phyloP scores from a whole-genome alignment of 768 basidiomycete genomes.

The Cyclocybe aegerita region DNA sequence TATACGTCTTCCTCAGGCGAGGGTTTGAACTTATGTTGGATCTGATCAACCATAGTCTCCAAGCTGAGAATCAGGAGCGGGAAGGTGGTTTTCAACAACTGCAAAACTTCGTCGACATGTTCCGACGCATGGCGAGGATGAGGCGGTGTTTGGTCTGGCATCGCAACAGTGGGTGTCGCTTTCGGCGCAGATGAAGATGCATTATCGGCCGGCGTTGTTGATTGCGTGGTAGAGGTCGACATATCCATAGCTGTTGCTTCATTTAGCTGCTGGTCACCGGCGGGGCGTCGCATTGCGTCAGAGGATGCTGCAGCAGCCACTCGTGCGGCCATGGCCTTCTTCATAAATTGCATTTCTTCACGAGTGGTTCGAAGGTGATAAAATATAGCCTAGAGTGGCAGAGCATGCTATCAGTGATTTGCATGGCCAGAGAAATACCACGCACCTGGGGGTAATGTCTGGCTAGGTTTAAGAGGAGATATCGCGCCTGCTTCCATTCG shows the following conservation, averaged over 20 bases:
- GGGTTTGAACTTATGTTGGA: constrained; percentile 85
- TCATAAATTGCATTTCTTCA: constrained; percentile 42
- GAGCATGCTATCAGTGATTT: constrained; percentile 1
- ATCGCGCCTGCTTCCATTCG: constrained; percentile 90
- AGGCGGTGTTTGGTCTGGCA: constrained; percentile 15
- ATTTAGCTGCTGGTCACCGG: constrained; percentile 22
- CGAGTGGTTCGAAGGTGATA: constrained; percentile 84
- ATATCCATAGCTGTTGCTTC: constrained; percentile 18
- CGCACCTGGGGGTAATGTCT: constrained; percentile 89
- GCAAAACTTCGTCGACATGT: constrained; percentile 89
- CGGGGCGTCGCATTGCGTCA: constrained; percentile 27
- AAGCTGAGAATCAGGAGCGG: constrained; percentile 92
- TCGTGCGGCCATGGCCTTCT: constrained; percentile 38
- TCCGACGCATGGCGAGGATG: constrained; percentile 77
- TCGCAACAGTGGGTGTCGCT: constrained; percentile 13
- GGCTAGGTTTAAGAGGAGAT: constrained; percentile 85
- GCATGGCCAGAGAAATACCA: constrained; percentile 5
- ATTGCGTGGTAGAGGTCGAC: constrained; percentile 10
- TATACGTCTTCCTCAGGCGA: constrained; percentile 92
- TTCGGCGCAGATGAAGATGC: constrained; percentile 16
- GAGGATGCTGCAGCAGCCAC: constrained; percentile 28
- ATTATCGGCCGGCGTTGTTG: constrained; percentile 11
- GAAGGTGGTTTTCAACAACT: constrained; percentile 93
- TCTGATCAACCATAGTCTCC: constrained; percentile 97
- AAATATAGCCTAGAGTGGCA: constrained; percentile 73